A percentile compares a stretch with the other conserved stretches of the same genome.
phyloP scores from a whole-genome alignment of 805 yeast species.

The Kluyveromyces lactis region DNA sequence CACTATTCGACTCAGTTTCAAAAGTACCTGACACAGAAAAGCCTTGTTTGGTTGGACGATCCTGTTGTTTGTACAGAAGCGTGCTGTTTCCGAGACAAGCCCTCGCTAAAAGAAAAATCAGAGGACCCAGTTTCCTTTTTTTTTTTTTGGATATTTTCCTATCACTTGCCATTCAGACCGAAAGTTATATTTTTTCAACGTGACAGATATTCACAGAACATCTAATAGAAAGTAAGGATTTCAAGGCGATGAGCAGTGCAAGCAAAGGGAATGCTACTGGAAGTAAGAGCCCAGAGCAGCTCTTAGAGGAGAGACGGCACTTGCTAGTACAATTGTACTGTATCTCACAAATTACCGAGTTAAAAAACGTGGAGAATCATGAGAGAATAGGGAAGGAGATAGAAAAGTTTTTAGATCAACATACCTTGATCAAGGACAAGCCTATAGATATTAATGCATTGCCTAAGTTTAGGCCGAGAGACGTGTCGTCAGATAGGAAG shows the following conservation, averaged over 20 bases:
- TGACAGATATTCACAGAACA: too few species aligned
- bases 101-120: too few species aligned
- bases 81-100: too few species aligned
- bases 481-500: slow-evolving; percentile 7
- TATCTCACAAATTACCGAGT: slow-evolving; percentile 39
- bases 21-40: too few species aligned
- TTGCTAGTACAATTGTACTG: slow-evolving; percentile 56
- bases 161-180: too few species aligned
- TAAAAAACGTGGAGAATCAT: slow-evolving; percentile 28
- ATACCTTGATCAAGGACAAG: slow-evolving; percentile 43
- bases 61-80: too few species aligned
- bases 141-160: too few species aligned
- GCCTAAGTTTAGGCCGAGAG: slow-evolving; percentile 14
- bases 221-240: too few species aligned
- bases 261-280: slow-evolving; percentile 1
- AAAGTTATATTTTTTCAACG: too few species aligned
- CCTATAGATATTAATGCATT: slow-evolving; percentile 30
- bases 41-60: too few species aligned
- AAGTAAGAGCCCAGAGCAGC: slow-evolving; percentile 19
- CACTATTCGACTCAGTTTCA: too few species aligned
- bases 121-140: too few species aligned
- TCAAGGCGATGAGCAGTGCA: slow-evolving; percentile 1
- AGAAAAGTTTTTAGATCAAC: slow-evolving; percentile 41
- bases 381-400: slow-evolving; percentile 23
- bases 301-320: slow-evolving; percentile 45